phyloP scores from a whole-genome alignment of 2,329 filamentous ascomycete genomes.

The Thelonectria blattea region DNA sequence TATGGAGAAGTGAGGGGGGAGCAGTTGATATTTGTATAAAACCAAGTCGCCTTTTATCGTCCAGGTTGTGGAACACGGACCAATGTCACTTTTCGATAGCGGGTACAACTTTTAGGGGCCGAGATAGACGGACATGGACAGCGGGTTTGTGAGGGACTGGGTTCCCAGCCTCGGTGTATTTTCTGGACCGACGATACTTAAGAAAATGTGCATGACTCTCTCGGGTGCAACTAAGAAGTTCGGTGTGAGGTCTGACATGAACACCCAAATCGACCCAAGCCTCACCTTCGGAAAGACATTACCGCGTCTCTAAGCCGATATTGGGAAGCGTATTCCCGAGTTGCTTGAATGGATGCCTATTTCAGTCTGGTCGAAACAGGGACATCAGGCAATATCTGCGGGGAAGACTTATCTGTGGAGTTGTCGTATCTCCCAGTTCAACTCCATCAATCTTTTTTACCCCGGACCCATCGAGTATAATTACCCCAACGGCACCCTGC shows the following conservation, averaged over 20 bases:
- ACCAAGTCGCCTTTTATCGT: neutral
- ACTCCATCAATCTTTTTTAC: neutral
- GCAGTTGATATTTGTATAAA: neutral
- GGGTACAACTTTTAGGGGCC: neutral
- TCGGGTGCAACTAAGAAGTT: neutral
- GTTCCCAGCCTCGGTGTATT: neutral
- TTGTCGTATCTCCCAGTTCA: neutral
- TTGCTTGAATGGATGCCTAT: neutral
- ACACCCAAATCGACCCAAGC: neutral
- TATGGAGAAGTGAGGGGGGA: neutral
- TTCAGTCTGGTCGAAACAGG: neutral
- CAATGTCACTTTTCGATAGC: neutral
- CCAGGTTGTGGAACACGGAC: neutral
- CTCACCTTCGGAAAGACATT: neutral
- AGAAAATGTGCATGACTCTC: neutral
- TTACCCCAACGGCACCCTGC: neutral
- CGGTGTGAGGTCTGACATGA: neutral
- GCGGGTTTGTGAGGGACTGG: neutral
- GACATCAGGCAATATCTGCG: slow-evolving; percentile 2
- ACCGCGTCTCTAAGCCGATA: neutral
- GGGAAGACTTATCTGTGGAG: slow-evolving; percentile 3
- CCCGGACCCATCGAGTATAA: slow-evolving; percentile 10
- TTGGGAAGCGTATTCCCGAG: neutral
- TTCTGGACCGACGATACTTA: neutral
- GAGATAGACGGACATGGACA: neutral